A percentile compares a stretch with the other conserved stretches of the same genome.
Conservation (phyloP, 768 basidiomycete species). For the Amanita pseudoporphyria region DNA sequence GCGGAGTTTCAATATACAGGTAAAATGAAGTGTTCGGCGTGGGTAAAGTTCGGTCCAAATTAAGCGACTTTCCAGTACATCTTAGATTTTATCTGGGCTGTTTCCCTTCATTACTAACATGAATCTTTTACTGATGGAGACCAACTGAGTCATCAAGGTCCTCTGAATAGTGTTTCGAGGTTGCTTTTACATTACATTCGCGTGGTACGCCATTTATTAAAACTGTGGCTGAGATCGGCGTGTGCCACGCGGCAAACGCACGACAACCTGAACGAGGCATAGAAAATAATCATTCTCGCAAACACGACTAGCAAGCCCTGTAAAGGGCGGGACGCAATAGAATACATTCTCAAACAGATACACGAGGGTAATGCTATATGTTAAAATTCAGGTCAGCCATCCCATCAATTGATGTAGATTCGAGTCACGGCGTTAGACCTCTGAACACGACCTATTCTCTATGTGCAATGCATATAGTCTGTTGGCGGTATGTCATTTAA, state of each 20-base stretch:
- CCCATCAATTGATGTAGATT: not conserved
- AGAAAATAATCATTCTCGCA: not conserved
- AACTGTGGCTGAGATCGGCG: not conserved
- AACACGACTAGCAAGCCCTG: not conserved
- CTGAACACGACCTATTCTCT: too few relatives aligned
- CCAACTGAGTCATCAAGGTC: not conserved
- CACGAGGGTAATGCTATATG: not conserved
- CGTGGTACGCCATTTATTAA: not conserved
- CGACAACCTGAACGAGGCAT: not conserved
- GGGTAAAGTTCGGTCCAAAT: slow-evolving; percentile 24
- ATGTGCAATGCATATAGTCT: too few relatives aligned
- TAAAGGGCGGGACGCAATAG: not conserved
- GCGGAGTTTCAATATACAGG: slow-evolving; percentile 36
- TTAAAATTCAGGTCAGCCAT: not conserved
- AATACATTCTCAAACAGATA: not conserved
- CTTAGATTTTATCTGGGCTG: not conserved
- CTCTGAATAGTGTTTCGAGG: not conserved
- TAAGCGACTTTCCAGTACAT: slow-evolving; percentile 3
- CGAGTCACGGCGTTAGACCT: not conserved
- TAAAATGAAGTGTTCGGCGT: slow-evolving; percentile 38
- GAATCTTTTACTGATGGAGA: not conserved
- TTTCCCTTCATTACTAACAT: not conserved
- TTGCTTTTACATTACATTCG: not conserved
- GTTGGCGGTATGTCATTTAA: too few relatives aligned
- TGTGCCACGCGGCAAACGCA: not conserved